These are phyloP conservation scores for Apophysomyces trapeziformis DNA, from an alignment of 371 early-diverging fungal species.

Conservation along the genomic window DNA sequence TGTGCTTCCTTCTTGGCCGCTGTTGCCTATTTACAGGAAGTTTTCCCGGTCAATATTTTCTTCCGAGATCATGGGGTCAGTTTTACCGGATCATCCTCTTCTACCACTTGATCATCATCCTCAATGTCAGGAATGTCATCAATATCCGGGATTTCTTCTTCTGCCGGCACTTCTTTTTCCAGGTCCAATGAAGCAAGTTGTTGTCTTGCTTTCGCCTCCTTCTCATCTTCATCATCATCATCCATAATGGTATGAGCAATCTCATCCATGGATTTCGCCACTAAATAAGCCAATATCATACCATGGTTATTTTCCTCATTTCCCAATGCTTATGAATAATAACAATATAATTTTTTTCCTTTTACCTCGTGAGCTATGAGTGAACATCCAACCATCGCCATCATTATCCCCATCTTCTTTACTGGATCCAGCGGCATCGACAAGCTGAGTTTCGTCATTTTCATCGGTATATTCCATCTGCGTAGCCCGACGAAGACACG, in stretches of 20 bases:
- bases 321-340: no score
- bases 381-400: conserved; percentile 85
- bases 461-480: conserved; percentile 82
- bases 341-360: background rate
- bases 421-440: conserved; percentile 25
- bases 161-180: conserved; percentile 29
- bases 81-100: conserved; percentile 73
- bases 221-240: conserved; percentile 55
- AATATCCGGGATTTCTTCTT: conserved; percentile 69
- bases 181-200: conserved; percentile 33
- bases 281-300: background rate
- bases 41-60: conserved; percentile 2
- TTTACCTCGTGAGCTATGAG: conserved; percentile 63
- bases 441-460: conserved; percentile 47
- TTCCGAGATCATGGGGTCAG: background rate
- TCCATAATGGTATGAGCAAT: conserved; percentile 72
- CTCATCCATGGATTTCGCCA: conserved; percentile 64
- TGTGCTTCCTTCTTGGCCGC: conserved; percentile 9
- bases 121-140: conserved; percentile 96
- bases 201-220: conserved; percentile 35
- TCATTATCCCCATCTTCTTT: conserved; percentile 54
- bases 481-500: conserved; percentile 89
- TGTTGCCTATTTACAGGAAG: background rate
- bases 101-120: conserved; percentile 70
- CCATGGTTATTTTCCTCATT: no score